Base-by-base conservation (phyloP, 805 yeast species). In the Candida wancherniae region DNA sequence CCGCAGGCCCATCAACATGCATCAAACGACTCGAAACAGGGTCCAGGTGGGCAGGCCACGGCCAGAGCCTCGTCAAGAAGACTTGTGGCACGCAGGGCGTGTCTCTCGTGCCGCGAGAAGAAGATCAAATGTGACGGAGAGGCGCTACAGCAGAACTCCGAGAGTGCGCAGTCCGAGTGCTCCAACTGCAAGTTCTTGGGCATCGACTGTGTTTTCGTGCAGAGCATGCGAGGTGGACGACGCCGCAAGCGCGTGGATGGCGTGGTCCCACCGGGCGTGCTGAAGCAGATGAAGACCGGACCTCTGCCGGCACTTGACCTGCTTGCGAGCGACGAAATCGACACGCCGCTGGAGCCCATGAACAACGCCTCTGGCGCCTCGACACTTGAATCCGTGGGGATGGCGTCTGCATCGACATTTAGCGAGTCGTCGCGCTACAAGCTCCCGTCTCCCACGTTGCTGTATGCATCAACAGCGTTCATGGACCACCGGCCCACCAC, bases 121-220 rank as follows among this genome's bases (percentile, higher is more conserved):
- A 77, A 78, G 44, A 65, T 77, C 40, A 77, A 75, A 42, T 77
- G 84, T 52, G 82, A 77, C 42, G 84, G 84, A 9, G 82, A 75
- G 42, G 14, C 29, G 4, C 26, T 28, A 5, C 33, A 22, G 15
- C 28, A 21, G n/a, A 13, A 17, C 3, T 21, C 10, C 3, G 24
- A 19, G 24, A 14, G 9, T 7, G 20, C 20, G 11, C 13, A 10
- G 47, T 61, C 9, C 26, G 26, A 12, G 9, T 76, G 83, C 42
- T 51, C 78, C 22, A 75, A 75, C 44, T 75, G 81, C 42, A 53
- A 57, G 30, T 33, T 58, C 3, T 45, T 68, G 11, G 71, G 69
- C 1, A 51, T 58, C 0, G 68, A 66, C 17, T 76, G 83, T 52
- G 69, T 74, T 13, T 76, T 73, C 52, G 77, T 75, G 10, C 71